phyloP scores from a whole-genome alignment of 495 filamentous ascomycete genomes.

The Usnea hakonensis region DNA sequence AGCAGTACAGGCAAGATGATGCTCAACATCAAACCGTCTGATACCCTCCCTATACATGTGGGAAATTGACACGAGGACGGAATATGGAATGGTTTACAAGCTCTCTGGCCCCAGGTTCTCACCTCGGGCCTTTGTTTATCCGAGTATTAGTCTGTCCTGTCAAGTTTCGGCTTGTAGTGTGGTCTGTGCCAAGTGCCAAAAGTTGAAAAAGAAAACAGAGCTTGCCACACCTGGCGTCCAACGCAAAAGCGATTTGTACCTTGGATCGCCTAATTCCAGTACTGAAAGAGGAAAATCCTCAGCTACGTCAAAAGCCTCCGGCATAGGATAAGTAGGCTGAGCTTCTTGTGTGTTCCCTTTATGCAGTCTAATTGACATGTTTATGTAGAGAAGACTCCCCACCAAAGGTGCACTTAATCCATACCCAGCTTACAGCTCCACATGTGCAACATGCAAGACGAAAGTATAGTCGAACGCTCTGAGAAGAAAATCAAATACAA shows the following conservation, averaged over 20 bases:
- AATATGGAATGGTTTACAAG: background rate
- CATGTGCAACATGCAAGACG: constrained; percentile 55
- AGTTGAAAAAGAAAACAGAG: constrained; percentile 52
- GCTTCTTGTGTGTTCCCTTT: constrained; percentile 13
- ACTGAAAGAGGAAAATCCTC: constrained; percentile 31
- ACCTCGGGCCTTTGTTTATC: background rate
- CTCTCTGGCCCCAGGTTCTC: background rate
- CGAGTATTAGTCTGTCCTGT: background rate
- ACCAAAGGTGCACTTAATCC: constrained; percentile 63
- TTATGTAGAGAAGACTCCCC: constrained; percentile 54
- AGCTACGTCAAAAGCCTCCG: constrained; percentile 49
- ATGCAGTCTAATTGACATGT: background rate
- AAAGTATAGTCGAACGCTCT: constrained; percentile 28
- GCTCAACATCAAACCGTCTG: constrained; percentile 10
- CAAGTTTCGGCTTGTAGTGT: constrained; percentile 34
- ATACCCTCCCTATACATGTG: constrained; percentile 9
- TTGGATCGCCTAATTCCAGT: constrained; percentile 48
- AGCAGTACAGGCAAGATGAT: background rate
- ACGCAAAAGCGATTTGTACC: constrained; percentile 64
- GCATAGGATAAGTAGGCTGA: constrained; percentile 41
- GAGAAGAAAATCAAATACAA: background rate
- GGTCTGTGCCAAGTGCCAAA: constrained; percentile 64
- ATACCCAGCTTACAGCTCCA: constrained; percentile 58
- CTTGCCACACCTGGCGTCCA: constrained; percentile 64
- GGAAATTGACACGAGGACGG: background rate